A percentile compares a stretch with the other conserved stretches of the same genome.
phyloP scores from a whole-genome alignment of 768 basidiomycete genomes.

The Amanita rubescens region DNA sequence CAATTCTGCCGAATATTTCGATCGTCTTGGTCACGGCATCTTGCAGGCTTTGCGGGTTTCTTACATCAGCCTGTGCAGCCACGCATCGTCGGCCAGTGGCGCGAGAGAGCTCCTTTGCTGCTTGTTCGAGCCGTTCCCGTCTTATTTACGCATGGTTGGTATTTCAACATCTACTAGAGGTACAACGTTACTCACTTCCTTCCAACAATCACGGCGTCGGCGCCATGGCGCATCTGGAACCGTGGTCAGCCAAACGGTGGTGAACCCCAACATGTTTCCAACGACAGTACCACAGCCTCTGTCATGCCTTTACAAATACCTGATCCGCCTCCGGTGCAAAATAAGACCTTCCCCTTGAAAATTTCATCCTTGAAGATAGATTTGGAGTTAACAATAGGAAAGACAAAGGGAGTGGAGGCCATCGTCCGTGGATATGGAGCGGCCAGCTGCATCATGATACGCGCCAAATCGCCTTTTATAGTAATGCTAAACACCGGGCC shows the following conservation, averaged over 20 bases:
- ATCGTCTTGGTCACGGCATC: slow-evolving; percentile 73
- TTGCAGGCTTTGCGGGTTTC: slow-evolving; percentile 62
- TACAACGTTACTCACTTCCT: slow-evolving; percentile 55
- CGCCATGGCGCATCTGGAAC: slow-evolving; percentile 75
- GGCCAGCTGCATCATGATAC: background rate
- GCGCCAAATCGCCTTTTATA: too few relatives aligned
- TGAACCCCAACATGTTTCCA: background rate
- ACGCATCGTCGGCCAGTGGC: slow-evolving; percentile 69
- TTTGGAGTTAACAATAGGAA: slow-evolving; percentile 45
- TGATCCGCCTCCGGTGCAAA: slow-evolving; percentile 88
- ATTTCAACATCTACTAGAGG: background rate
- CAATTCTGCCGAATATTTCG: slow-evolving; percentile 75
- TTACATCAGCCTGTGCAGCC: slow-evolving; percentile 73
- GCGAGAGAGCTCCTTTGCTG: slow-evolving; percentile 64
- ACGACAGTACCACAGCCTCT: slow-evolving; percentile 57
- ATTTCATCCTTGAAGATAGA: slow-evolving; percentile 70
- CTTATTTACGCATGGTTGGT: slow-evolving; percentile 28
- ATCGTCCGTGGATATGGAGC: slow-evolving; percentile 16
- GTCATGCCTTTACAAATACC: slow-evolving; percentile 92
- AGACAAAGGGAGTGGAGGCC: slow-evolving; percentile 33
- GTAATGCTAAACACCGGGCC: background rate
- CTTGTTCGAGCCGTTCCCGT: slow-evolving; percentile 57
- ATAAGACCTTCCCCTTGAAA: slow-evolving; percentile 86
- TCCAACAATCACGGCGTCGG: slow-evolving; percentile 74
- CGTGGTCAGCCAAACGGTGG: background rate